Base-by-base conservation (phyloP, 163 green algal genomes). In the Scenedesmus sp. region DNA sequence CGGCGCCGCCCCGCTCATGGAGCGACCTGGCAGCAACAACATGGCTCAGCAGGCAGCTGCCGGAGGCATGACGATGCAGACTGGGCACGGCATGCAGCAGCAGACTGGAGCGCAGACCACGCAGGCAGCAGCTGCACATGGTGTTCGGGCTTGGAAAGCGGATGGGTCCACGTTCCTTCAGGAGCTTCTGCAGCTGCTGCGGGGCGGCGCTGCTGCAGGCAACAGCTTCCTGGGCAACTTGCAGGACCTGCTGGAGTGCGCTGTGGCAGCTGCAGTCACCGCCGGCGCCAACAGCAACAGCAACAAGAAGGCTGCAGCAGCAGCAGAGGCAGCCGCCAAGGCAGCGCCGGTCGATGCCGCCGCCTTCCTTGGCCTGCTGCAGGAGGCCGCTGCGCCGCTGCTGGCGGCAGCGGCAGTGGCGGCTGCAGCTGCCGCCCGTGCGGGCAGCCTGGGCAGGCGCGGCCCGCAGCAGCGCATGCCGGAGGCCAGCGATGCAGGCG, bases 331-430 rank as follows among this genome's bases (percentile, higher is more conserved):
- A 37, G 73, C 33, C 24, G 40, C 37, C 22, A 51, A 46, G 40
- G 73, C 37, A 83, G 35, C 37, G 26, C 78, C 87, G 30, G 87
- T 91, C 1, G 87, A 91, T 72, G 87, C 87, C 53, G 87, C 87
- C 18, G 78, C 87, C n/a, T 91, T 91, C 73, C 49, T 91, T 35
- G 87, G 87, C 26, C 70, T 91, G 87, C 44, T 91, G 78, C 78
- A 87, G 79, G 87, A 91, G 43, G 87, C 87, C 16, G 87, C 87
- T 20, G 87, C 56, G 26, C 87, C 78, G 26, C 78, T 83, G 2
- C 35, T 83, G 20, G 73, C 20, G 35, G 73, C 73, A 53, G 73
- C 73, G 20, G 37, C 37, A 53, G 73, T 83, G 22, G 73, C 37
- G 35, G 73, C 73, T 53, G 73, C 73, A 20, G 16, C 16, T 33